Evolutionary conservation across 257 asterid species (phyloP), one percentile per base, ranked within the genome.

Genomic region (Fraxinus excelsior): DNA sequence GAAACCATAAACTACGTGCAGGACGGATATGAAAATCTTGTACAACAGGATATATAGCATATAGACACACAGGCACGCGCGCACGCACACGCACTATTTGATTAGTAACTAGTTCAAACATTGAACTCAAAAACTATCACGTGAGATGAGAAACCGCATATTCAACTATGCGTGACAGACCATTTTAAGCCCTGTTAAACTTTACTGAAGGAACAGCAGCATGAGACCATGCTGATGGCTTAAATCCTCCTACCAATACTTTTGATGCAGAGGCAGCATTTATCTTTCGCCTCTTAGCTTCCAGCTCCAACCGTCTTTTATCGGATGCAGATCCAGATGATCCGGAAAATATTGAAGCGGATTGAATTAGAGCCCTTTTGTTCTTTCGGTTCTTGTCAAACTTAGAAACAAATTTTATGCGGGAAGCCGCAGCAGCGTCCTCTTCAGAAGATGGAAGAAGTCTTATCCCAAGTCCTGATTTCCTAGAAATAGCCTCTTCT

Each of bases 301-400:
- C 94, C 14, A 93, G 89, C 80, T 91, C 99, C 87, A 84, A 23
- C 0, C 87, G 86, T 65, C 84, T 79, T 77, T 73, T 82, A 18
- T 85, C 14, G 46, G 46, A 40, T 40, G 14, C 46, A 40, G 46
- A 10, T 40, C 46, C 73, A n/a, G 92, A 84, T 3, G 96, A 84
- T n/a, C 83, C 91, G 12, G 97, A 86, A 79, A 96, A 93, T n/a
- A 96, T 93, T 10, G 98, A 91, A 60, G 92, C 75, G n/a, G 97
- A 78, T 12, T 87, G 87, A 72, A 96, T 96, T 29, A 88, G 74
- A 9, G 97, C 96, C 73, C 97, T 88, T 86, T 90, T 96, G 68
- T 93, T 93, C 84, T 83, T 93, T 74, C 88, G 81, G 80, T 88
- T 93, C 82, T 65, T 86, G 12, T 93, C 97, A 74, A 91, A 96